phyloP scores from a whole-genome alignment of 2,329 filamentous ascomycete genomes.

The Alternaria brassicicola region DNA sequence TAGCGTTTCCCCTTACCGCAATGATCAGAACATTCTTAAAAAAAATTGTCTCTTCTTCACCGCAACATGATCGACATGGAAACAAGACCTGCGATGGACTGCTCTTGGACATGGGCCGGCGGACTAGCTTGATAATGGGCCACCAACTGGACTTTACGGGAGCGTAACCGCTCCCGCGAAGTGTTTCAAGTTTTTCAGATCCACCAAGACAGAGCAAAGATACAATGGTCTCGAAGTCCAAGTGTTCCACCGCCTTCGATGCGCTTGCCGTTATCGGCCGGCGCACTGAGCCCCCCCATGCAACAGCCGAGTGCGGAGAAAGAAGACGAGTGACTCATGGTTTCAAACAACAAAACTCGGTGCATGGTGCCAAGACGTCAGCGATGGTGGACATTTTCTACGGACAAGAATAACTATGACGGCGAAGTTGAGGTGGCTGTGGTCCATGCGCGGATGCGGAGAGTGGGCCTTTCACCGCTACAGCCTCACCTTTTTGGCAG shows the following conservation, averaged over 20 bases:
- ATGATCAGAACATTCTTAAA: constrained; percentile 21
- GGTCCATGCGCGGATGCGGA: constrained; percentile 24
- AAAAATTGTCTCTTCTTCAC: constrained; percentile 22
- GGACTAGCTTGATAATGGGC: constrained; percentile 23
- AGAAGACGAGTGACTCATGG: constrained; percentile 26
- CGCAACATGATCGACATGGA: constrained; percentile 30
- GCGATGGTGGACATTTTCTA: constrained; percentile 14
- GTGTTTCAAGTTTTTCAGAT: constrained; percentile 18
- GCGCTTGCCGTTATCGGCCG: constrained; percentile 28
- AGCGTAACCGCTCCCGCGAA: constrained; percentile 30
- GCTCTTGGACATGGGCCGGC: constrained; percentile 16
- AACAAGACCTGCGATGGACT: constrained; percentile 23
- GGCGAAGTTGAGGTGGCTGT: constrained; percentile 27
- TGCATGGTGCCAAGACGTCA: constrained; percentile 27
- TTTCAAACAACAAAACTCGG: constrained; percentile 17
- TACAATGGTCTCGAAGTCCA: constrained; percentile 7
- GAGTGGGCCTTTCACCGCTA: constrained; percentile 37
- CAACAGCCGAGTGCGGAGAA: constrained; percentile 1
- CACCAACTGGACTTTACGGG: constrained; percentile 27
- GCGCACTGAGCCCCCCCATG: constrained; percentile 9
- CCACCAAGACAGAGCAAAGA: constrained; percentile 20
- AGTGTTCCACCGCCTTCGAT: constrained; percentile 8
- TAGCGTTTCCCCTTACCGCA: constrained; percentile 11
- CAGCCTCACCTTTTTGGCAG: constrained; percentile 40
- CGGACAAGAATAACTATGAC: constrained; percentile 25